Base-by-base conservation (phyloP, 805 yeast genomes). In the Candida easanensis region DNA sequence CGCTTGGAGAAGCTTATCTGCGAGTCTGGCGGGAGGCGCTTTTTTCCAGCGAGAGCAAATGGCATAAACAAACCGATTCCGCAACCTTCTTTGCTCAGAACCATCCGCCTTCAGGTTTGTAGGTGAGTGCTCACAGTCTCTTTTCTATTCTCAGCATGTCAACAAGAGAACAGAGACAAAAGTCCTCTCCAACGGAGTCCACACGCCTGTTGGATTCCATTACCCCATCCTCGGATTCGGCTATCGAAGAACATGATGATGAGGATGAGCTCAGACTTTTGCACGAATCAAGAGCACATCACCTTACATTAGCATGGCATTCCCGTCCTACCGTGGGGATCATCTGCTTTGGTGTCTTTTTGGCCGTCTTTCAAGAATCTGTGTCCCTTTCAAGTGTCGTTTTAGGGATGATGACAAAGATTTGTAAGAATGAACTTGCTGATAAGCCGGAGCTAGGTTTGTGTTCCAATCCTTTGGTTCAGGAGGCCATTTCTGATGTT, bases 311-410 rank as follows among this genome's bases (percentile, higher is more conserved):
- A 22, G 68, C 69, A 16, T 82, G 87, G 84, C 62, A 73, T 41
- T 66, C 65, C 22, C 65, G 83, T 33, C 90, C 90, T 0, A 73
- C 83, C 3, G 62, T 79, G 8, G 51, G 63, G n/a, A 66, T 77
- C 63, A 56, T 82, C 11, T 69, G 80, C 20, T 30, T 66, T 2
- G 58, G 71, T 1, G 34, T 73, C 2, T 69, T 78, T 30, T 33
- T 75, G 4, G 61, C 64, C 42, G 66, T 80, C 8, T 56, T 79
- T 38, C 63, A 76, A 0, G 58, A 57, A 16, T 70, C 69, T 20
- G 45, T 71, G 8, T 51, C 68, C 4, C n/a, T 68, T 9, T 64
- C 78, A 1, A 65, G 80, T 1, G 62, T 62, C 26, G 44, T 63
- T 7, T 56, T 61, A 41, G 62, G 65, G 40, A 56, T 61, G 52